A percentile compares a stretch with the other conserved stretches of the same genome.
These are phyloP conservation scores for Zymoseptoria pseudotritici DNA, from an alignment of 2,329 filamentous ascomycete genomes.

Conservation along the genomic window DNA sequence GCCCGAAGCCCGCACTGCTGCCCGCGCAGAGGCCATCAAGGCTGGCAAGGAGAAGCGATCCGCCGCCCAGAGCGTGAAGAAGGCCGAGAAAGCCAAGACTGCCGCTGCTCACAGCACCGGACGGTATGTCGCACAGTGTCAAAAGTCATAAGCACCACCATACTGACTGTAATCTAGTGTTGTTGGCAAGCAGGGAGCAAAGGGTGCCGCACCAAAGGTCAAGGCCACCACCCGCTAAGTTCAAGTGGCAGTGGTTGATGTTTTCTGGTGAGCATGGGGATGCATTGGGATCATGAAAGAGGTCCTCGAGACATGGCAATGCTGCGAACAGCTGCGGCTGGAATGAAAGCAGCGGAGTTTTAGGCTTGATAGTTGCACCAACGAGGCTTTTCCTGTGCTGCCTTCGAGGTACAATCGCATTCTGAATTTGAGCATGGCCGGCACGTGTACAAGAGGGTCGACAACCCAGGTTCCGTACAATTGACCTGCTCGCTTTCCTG, in stretches of 20 bases:
- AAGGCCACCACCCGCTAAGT: slow-evolving; percentile 76
- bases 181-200: slow-evolving; percentile 88
- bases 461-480: background rate
- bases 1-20: slow-evolving; percentile 89
- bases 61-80: slow-evolving; percentile 82
- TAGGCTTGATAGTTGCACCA: slow-evolving; percentile 12
- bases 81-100: slow-evolving; percentile 97
- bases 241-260: slow-evolving; percentile 1
- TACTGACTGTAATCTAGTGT: slow-evolving; percentile 46
- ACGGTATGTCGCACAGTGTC: slow-evolving; percentile 23
- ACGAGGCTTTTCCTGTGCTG: slow-evolving; percentile 2
- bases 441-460: background rate
- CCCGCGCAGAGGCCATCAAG: slow-evolving; percentile 84
- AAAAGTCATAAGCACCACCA: background rate
- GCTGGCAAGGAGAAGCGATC: slow-evolving; percentile 98
- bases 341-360: slow-evolving; percentile 7
- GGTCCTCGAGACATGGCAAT: slow-evolving; percentile 1
- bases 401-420: background rate
- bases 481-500: background rate
- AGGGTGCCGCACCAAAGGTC: slow-evolving; percentile 82
- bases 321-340: background rate
- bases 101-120: slow-evolving; percentile 71
- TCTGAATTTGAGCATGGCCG: background rate
- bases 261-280: slow-evolving; percentile 1
- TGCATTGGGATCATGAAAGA: background rate